Base-by-base conservation (phyloP, 768 basidiomycete species). In the Rhodosporidiobolus sp. region DNA sequence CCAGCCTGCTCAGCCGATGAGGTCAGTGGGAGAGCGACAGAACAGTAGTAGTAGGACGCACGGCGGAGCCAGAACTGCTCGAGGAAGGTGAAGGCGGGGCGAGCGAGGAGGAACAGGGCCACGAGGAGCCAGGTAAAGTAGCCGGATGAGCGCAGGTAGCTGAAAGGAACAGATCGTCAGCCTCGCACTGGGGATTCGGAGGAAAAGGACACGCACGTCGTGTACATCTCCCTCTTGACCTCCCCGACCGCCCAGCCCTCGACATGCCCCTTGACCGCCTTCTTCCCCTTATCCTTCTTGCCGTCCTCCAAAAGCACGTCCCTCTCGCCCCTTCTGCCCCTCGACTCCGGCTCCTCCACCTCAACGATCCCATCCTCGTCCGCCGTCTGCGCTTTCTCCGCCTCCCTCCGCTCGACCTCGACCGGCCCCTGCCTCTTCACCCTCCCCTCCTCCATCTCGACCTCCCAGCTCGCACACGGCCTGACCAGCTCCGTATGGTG, bases 401-500 rank as follows among this genome's bases (percentile, higher is more conserved):
- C 22, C 35, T 65, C 28, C 64, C 17, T 16, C 52, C 38, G 8
- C 59, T 61, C 50, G 17, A 45, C 35, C 46, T 56, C 48, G 12
- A 70, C 32, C 16, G 8, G 24, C 2, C 57, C 67, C 20, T 69
- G 70, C 7, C 4, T 9, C 14, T 34, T 30, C 7, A 78, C 49
- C 20, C 46, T 30, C 10, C 77, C 77, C 3, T 58, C 57, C 16
- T 62, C 43, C 4, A 79, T 32, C 34, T 62, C 49, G 16, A 79
- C 38, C 28, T 72, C 65, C 3, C 48, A 69, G 0, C 32, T 28
- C 1, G 94, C 92, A 35, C 86, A 88, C 2, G 90, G 86, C 5
- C 87, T 85, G 77, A 92, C 92, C 4, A 98, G 84, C 77, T 93
- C 90, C 28, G 94, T 89, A 77, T 96, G 93, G 78, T 99, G 96